These are phyloP conservation scores for Capsella rubella DNA, from an alignment of 441 rosid genomes.

Conservation along the genomic window DNA sequence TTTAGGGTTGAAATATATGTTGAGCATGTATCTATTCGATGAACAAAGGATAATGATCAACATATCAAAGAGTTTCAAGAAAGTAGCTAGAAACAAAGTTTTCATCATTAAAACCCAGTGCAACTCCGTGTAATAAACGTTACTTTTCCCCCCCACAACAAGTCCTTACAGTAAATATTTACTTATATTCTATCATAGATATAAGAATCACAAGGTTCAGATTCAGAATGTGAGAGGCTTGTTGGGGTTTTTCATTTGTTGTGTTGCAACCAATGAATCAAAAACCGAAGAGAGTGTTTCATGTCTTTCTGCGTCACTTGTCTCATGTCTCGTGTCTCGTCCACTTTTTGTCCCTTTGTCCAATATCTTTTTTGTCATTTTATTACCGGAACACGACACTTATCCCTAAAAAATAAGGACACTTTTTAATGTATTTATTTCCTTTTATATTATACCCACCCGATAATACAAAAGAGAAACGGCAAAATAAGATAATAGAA, in stretches of 20 bases:
- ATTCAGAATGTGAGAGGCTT: not conserved
- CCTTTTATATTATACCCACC: not conserved
- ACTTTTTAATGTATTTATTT: not conserved
- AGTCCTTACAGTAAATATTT: not conserved
- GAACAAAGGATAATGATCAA: not conserved
- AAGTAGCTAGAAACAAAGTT: not conserved
- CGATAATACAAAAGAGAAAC: not conserved
- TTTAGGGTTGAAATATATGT: too few relatives aligned
- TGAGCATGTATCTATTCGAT: too few relatives aligned
- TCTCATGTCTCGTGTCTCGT: conserved; percentile 7
- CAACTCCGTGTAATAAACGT: not conserved
- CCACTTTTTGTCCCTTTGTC: conserved; percentile 9
- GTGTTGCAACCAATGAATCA: conserved; percentile 33
- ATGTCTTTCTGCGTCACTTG: conserved; percentile 11
- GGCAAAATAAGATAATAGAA: not conserved
- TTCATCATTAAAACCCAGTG: not conserved
- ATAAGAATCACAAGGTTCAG: not conserved
- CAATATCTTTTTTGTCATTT: conserved; percentile 19
- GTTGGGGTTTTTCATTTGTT: conserved; percentile 31
- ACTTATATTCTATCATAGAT: not conserved
- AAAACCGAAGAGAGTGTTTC: not conserved
- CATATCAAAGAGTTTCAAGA: not conserved
- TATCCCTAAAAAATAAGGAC: conserved; percentile 15
- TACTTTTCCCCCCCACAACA: not conserved
- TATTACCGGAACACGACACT: conserved; percentile 23